Evolutionary conservation across 768 basidiomycete species (phyloP).

Genomic region (Suillus subluteus): DNA sequence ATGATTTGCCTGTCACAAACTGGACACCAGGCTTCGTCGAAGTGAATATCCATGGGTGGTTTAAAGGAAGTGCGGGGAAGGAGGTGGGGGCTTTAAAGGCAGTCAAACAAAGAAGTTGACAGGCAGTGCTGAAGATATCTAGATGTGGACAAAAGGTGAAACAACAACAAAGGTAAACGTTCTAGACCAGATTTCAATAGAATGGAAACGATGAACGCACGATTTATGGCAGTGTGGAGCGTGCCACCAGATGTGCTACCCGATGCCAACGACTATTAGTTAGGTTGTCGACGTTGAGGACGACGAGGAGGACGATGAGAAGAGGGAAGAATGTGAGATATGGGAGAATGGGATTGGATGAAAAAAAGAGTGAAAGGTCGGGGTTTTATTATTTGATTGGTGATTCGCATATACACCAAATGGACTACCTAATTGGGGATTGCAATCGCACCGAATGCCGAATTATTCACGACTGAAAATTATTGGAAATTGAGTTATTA

Average conservation of each 20-base stretch:
- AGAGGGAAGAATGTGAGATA: slow-evolving; percentile 27
- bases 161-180: slow-evolving; percentile 19
- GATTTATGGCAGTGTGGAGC: background rate
- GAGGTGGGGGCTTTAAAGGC: slow-evolving; percentile 9
- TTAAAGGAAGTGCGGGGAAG: slow-evolving; percentile 16
- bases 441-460: slow-evolving; percentile 32
- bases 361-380: slow-evolving; percentile 28
- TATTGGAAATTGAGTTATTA: slow-evolving; percentile 37
- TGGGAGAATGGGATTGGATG: slow-evolving; percentile 30
- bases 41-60: slow-evolving; percentile 37
- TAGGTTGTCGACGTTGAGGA: slow-evolving; percentile 3
- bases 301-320: slow-evolving; percentile 10
- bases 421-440: slow-evolving; percentile 18
- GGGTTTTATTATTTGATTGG: slow-evolving; percentile 42
- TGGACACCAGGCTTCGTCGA: slow-evolving; percentile 82
- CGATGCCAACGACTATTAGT: background rate
- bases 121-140: slow-evolving; percentile 8
- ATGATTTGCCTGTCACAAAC: slow-evolving; percentile 76
- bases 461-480: slow-evolving; percentile 25
- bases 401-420: slow-evolving; percentile 36
- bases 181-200: slow-evolving; percentile 5
- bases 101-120: slow-evolving; percentile 8
- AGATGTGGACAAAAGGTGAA: slow-evolving; percentile 19
- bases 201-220: slow-evolving; percentile 24
- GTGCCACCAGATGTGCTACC: background rate